These are phyloP conservation scores for Polychaeton citri DNA, from an alignment of 2,329 filamentous ascomycete genomes.

Conservation along the genomic window DNA sequence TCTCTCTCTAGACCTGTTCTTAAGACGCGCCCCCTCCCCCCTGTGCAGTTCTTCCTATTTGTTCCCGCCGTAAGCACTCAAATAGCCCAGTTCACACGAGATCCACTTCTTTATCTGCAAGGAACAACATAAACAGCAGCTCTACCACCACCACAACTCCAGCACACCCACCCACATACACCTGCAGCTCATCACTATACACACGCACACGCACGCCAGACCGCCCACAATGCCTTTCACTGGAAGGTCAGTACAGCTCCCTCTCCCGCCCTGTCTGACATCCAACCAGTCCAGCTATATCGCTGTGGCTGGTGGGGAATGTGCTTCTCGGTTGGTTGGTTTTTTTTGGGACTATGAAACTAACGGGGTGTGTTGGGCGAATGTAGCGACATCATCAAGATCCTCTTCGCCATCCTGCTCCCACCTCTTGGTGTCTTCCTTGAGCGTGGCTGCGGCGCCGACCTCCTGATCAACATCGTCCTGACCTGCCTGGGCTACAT, in stretches of 20 bases:
- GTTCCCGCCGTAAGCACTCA: background rate
- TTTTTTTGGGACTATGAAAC: too few relatives aligned
- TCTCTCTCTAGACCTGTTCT: background rate
- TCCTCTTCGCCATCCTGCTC: conserved; percentile 78
- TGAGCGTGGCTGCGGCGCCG: conserved; percentile 76
- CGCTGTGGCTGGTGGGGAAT: too few relatives aligned
- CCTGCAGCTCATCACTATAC: too few relatives aligned
- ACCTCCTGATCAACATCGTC: conserved; percentile 86
- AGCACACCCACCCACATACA: conserved; percentile 4
- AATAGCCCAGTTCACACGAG: background rate
- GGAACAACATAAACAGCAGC: background rate
- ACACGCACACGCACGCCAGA: too few relatives aligned
- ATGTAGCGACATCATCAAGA: conserved; percentile 60
- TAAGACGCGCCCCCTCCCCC: background rate
- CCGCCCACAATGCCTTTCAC: conserved; percentile 50
- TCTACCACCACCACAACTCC: conserved; percentile 3
- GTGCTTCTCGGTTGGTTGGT: too few relatives aligned
- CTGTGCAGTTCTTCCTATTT: background rate
- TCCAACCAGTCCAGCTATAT: background rate
- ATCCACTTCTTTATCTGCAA: background rate
- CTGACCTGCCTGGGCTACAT: conserved; percentile 61
- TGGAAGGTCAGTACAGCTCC: conserved; percentile 32
- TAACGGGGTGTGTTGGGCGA: conserved; percentile 1
- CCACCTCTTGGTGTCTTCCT: conserved; percentile 89
- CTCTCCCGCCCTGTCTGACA: background rate